A percentile compares a stretch with the other conserved stretches of the same genome.
Conservation (phyloP, 1,139 yeast species). For the Yamadazyma triangularis region DNA sequence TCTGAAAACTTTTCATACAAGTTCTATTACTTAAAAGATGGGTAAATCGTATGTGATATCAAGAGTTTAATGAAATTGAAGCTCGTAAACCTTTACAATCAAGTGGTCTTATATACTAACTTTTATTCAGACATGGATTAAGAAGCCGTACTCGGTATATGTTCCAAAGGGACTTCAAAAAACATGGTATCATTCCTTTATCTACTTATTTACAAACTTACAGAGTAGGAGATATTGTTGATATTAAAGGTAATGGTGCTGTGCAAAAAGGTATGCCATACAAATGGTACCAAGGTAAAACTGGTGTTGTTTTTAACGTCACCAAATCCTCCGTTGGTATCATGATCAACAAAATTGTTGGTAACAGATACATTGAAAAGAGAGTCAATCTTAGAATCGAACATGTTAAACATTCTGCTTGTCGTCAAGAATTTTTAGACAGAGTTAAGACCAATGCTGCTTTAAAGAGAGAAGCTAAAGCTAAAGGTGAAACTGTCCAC, state of each 20-base stretch:
- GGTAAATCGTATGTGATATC: slow-evolving; percentile 70
- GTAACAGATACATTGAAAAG: slow-evolving; percentile 98
- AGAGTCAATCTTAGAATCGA: slow-evolving; percentile 98
- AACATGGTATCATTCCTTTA: slow-evolving; percentile 93
- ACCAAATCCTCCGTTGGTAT: slow-evolving; percentile 99
- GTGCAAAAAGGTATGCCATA: slow-evolving; percentile 99
- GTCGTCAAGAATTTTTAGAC: slow-evolving; percentile 98
- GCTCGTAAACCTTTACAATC: too few species aligned
- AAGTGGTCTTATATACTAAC: too few species aligned
- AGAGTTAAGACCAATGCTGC: slow-evolving; percentile 98
- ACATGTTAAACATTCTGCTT: slow-evolving; percentile 99
- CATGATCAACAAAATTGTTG: slow-evolving; percentile 96
- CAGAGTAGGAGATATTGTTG: slow-evolving; percentile 99
- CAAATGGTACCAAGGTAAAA: slow-evolving; percentile 99
- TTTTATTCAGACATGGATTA: slow-evolving; percentile 77
- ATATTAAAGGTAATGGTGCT: slow-evolving; percentile 98
- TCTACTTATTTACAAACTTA: slow-evolving; percentile 96
- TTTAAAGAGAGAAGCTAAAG: slow-evolving; percentile 91
- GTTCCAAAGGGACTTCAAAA: slow-evolving; percentile 99
- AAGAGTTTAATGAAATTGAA: too few species aligned
- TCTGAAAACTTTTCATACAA: slow-evolving; percentile 12
- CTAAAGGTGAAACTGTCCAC: slow-evolving; percentile 83
- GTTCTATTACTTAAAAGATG: slow-evolving; percentile 46
- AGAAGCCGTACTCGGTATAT: slow-evolving; percentile 99
- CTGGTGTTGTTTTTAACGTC: slow-evolving; percentile 98